phyloP scores from a whole-genome alignment of 106 monocot species.

The Dendrobium officinale region DNA sequence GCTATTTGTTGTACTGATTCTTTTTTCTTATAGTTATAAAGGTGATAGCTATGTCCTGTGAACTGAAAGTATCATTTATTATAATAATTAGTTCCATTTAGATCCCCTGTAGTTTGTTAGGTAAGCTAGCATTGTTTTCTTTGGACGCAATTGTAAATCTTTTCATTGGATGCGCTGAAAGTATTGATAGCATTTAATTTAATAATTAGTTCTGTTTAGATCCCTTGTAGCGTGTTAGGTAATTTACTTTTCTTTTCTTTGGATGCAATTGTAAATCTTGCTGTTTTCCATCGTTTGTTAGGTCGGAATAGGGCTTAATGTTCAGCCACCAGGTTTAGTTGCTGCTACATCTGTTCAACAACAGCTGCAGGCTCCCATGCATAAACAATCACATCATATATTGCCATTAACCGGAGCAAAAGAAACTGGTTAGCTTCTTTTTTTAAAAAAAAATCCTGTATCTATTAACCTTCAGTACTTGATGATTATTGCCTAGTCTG shows the following conservation, averaged over 20 bases:
- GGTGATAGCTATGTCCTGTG: not conserved
- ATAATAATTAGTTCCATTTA: too few species aligned
- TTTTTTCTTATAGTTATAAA: not conserved
- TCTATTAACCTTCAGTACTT: not conserved
- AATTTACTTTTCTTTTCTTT: not conserved
- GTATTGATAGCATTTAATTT: too few species aligned
- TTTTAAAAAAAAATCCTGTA: not conserved
- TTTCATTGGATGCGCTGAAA: too few species aligned
- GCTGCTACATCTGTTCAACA: slow-evolving; percentile 23
- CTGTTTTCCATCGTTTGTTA: slow-evolving; percentile 24
- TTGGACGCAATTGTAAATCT: not conserved
- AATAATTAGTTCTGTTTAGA: too few species aligned
- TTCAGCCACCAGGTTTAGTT: slow-evolving; percentile 30
- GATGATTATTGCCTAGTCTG: not conserved
- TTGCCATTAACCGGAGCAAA: slow-evolving; percentile 31
- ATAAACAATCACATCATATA: slow-evolving; percentile 25
- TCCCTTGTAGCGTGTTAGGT: not conserved
- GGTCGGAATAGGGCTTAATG: slow-evolving; percentile 44
- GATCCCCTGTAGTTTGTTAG: not conserved
- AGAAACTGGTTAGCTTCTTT: slow-evolving; percentile 33
- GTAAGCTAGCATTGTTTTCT: not conserved
- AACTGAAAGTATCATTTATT: too few species aligned
- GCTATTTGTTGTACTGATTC: too few species aligned
- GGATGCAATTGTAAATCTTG: not conserved
- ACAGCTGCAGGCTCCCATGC: slow-evolving; percentile 22